Evolutionary conservation across 2,329 filamentous ascomycete genomes (phyloP).

Genomic region (Cercospora sojina): DNA sequence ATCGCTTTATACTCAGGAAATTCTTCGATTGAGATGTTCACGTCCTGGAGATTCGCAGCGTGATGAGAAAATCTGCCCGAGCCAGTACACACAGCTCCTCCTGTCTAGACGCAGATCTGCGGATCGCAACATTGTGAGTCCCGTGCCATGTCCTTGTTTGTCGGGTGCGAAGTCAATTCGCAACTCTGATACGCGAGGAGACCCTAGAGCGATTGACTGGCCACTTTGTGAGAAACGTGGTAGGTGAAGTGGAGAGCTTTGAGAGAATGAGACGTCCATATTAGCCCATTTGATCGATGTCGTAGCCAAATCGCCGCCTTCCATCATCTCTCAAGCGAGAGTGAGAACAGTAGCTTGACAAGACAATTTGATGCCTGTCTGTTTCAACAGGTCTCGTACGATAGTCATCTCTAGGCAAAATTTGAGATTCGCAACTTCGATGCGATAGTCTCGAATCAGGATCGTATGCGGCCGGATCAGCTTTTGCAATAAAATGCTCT

Average conservation of each 20-base stretch:
- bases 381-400: neutral
- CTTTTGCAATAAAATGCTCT: neutral
- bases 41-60: neutral
- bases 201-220: neutral
- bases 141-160: neutral
- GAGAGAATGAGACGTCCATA: neutral
- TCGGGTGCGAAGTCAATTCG: neutral
- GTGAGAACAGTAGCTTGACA: neutral
- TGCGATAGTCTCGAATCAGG: neutral
- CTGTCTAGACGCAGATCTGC: neutral
- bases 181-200: neutral
- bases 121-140: neutral
- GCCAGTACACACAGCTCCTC: neutral
- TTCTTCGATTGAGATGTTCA: neutral
- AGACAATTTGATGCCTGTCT: neutral
- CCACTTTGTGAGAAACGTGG: neutral
- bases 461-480: neutral
- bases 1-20: neutral
- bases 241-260: neutral
- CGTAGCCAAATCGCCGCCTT: neutral
- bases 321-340: neutral
- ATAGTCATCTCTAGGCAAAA: neutral
- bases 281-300: neutral
- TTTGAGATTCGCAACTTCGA: neutral
- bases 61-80: neutral